Conservation (phyloP, 208 protist species). For the Trypanosoma grayi region DNA sequence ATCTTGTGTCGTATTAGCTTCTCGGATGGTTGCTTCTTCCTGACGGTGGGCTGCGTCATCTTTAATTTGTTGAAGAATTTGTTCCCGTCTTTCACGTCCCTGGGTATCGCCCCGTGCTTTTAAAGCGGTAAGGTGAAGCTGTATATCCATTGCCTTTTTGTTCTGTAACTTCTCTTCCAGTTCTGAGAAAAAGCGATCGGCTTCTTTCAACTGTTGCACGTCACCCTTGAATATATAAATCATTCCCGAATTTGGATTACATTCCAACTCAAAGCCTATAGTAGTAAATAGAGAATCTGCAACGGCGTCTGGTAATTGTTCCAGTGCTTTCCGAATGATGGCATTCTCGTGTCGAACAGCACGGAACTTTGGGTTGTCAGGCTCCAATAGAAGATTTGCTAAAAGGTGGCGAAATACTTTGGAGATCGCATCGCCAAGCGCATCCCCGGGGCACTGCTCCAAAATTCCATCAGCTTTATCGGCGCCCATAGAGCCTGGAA, state of each 20-base stretch:
- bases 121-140: conserved; percentile 13
- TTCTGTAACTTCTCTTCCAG: conserved; percentile 43
- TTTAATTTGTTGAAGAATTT: conserved; percentile 13
- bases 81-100: conserved; percentile 12
- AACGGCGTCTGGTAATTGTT: conserved; percentile 28
- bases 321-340: conserved; percentile 27
- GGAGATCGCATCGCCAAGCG: conserved; percentile 13
- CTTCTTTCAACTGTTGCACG: conserved; percentile 32
- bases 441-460: conserved; percentile 8
- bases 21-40: not conserved
- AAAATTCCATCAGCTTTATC: conserved; percentile 13
- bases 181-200: conserved; percentile 39
- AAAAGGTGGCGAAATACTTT: conserved; percentile 59
- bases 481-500: not conserved
- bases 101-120: not conserved
- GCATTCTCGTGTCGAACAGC: conserved; percentile 53
- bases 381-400: conserved; percentile 68
- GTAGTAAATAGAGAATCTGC: conserved; percentile 41
- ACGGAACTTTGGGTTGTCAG: conserved; percentile 55
- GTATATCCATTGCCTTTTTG: conserved; percentile 12
- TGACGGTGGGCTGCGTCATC: not conserved
- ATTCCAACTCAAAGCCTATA: conserved; percentile 43
- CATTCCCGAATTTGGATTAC: conserved; percentile 17
- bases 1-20: not conserved
- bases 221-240: conserved; percentile 49